Evolutionary conservation across 1,284 basidiomycete genomes (phyloP), one percentile per base, ranked within the genome.

Genomic region (Cutaneotrichosporon daszewskae): DNA sequence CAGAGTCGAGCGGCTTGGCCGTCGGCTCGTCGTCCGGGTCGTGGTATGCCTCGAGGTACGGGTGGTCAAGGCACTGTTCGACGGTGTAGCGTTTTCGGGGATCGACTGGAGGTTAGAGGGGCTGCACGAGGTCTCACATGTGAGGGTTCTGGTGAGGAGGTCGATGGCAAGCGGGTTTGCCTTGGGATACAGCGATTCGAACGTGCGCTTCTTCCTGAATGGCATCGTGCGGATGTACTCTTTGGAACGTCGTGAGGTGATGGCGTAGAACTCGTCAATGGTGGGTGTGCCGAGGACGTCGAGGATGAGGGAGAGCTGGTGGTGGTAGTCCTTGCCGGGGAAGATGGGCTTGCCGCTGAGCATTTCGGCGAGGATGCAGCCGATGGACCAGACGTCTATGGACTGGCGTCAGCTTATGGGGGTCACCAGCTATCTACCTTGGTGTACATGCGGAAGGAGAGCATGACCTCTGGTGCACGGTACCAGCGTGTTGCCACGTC

Each of bases 341-440:
- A 97, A 97, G 14, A 97, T 77, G 0, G 92, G 91, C 60, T 90
- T 86, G 18, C 90, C 87, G 3, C 82, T 85, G 6, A 97, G 76
- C 91, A 97, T 96, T 74, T 97, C 92, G 2, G 90, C 94, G 24
- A 96, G 78, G 65, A 97, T 95, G 67, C 92, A 96, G 6, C 92
- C 92, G 22, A 97, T 87, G 10, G 88, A 91, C 92, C 92, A 95
- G 14, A 92, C 80, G 59, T 91, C 88, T 59, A 92, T 90, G 23
- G 87, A 83, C 82, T 85, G 36, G 16, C 5, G 14, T 33, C 14
- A 27, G 25, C 28, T 17, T 13, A 5, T 19, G 27, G 16, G 17
- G 19, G 9, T 26, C 4, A 4, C 19, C 43, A 41, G 24, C 37
- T 25, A 53, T 71, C 55, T 31, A 84, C 86, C 74, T 91, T 91